Evolutionary conservation across 306 rosid species (phyloP).

Genomic region (Cyclanthera cordifolia): DNA sequence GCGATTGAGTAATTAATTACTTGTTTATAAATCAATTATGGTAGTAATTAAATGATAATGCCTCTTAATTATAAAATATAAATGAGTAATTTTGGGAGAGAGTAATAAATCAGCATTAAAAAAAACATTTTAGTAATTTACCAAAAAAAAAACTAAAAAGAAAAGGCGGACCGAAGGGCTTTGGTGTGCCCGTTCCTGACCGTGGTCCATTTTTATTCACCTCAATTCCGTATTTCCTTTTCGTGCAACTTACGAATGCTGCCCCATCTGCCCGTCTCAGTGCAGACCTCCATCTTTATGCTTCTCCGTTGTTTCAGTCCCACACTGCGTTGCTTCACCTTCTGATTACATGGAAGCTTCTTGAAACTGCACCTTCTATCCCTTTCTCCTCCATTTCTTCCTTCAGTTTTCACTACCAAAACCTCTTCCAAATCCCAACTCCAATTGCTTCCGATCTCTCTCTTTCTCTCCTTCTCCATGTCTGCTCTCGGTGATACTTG

Average conservation of each 20-base stretch:
- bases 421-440: slow-evolving; percentile 4
- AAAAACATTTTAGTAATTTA: too few species aligned
- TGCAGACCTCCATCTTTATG: not conserved
- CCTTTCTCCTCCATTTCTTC: not conserved
- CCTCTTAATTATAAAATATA: too few species aligned
- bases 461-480: not conserved
- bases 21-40: too few species aligned
- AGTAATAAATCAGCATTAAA: too few species aligned
- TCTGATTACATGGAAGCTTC: slow-evolving; percentile 24
- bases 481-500: not conserved
- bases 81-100: too few species aligned
- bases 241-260: not conserved
- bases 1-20: too few species aligned
- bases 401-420: not conserved
- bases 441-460: not conserved
- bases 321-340: slow-evolving; percentile 26
- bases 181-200: not conserved
- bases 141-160: too few species aligned
- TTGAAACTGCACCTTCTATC: slow-evolving; percentile 16
- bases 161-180: not conserved
- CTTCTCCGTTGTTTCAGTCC: slow-evolving; percentile 3
- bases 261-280: slow-evolving; percentile 4
- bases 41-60: too few species aligned
- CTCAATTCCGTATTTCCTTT: not conserved
- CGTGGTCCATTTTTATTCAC: not conserved